Evolutionary conservation across 1,284 basidiomycete species (phyloP), one percentile per base, ranked within the genome.

Genomic region (Fistulina hepatica): DNA sequence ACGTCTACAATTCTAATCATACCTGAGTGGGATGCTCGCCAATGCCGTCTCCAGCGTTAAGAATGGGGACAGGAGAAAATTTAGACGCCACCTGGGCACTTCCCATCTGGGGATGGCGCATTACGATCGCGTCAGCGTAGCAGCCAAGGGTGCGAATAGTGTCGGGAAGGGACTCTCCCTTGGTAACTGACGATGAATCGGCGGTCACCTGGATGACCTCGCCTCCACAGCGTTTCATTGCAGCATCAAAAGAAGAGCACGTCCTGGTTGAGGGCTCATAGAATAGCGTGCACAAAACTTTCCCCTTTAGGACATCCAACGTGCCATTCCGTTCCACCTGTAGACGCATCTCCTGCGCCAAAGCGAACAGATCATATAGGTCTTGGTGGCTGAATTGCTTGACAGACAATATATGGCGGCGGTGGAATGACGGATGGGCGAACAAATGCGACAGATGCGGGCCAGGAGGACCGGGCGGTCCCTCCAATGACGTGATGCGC

Each of bases 201-300:
- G 78, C 76, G 35, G 76, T 75, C 34, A 98, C 73, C 44, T 83
- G 74, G 20, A 97, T 82, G 28, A 98, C 94, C 53, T 94, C 80
- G 26, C 95, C 95, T 35, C 95, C 95, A 50, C 91, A 90, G 37
- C 95, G 79, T 59, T 94, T 92, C 95, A 98, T 98, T 10, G 95
- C 95, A 6, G 94, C 86, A 58, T 99, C 94, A 55, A 99, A 99
- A n/a, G 94, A 97, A 11, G 83, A 73, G 43, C 84, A 89, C 2
- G 95, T 99, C 37, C 95, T 74, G 1, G 95, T 99, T 7, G 92
- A 97, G 2, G 95, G 90, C 58, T 99, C 95, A 61, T 94, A 99
- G 71, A 99, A 99, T 26, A 97, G 60, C n/a, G 83, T 94, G 55
- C 86, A 92, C 4, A 99, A 73, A 1, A 99, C 82, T 45, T 82